These are phyloP conservation scores for Leishmania turanica DNA, from an alignment of 208 protist species.

Conservation along the genomic window DNA sequence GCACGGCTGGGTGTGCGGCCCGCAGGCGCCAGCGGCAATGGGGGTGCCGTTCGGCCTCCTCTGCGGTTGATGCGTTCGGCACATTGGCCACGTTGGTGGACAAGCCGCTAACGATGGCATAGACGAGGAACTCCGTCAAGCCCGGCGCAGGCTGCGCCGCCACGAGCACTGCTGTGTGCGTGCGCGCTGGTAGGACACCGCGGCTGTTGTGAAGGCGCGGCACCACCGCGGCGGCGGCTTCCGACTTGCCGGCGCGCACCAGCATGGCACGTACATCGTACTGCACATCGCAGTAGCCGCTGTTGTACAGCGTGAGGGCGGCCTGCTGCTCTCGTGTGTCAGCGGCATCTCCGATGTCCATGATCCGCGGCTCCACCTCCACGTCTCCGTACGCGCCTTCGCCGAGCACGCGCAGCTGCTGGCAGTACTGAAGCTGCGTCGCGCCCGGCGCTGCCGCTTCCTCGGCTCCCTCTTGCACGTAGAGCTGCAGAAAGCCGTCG, in stretches of 20 bases:
- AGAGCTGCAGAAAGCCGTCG: slow-evolving; percentile 55
- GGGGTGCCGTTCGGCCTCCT: slow-evolving; percentile 67
- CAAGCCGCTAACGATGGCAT: slow-evolving; percentile 60
- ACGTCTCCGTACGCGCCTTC: slow-evolving; percentile 76
- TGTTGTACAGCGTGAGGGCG: slow-evolving; percentile 88
- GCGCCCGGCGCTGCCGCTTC: background rate
- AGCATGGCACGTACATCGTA: slow-evolving; percentile 76
- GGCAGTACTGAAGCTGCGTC: slow-evolving; percentile 29
- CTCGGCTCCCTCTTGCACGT: slow-evolving; percentile 36
- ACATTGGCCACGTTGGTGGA: slow-evolving; percentile 36
- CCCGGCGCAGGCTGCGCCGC: slow-evolving; percentile 61
- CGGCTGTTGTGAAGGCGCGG: slow-evolving; percentile 55
- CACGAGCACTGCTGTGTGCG: slow-evolving; percentile 84
- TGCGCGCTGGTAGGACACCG: slow-evolving; percentile 77
- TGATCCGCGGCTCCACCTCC: slow-evolving; percentile 71
- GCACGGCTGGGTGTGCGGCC: slow-evolving; percentile 73
- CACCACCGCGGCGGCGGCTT: slow-evolving; percentile 21
- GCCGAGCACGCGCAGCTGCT: slow-evolving; percentile 47
- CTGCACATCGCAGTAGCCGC: slow-evolving; percentile 69
- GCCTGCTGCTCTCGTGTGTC: slow-evolving; percentile 59
- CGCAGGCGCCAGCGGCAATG: slow-evolving; percentile 66
- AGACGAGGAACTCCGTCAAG: slow-evolving; percentile 78
- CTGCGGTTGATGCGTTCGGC: slow-evolving; percentile 34
- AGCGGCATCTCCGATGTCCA: slow-evolving; percentile 61
- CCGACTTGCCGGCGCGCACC: background rate